These are phyloP conservation scores for Globisporangium ultimum DNA, from an alignment of 352 stramenopile genomes.

Conservation along the genomic window DNA sequence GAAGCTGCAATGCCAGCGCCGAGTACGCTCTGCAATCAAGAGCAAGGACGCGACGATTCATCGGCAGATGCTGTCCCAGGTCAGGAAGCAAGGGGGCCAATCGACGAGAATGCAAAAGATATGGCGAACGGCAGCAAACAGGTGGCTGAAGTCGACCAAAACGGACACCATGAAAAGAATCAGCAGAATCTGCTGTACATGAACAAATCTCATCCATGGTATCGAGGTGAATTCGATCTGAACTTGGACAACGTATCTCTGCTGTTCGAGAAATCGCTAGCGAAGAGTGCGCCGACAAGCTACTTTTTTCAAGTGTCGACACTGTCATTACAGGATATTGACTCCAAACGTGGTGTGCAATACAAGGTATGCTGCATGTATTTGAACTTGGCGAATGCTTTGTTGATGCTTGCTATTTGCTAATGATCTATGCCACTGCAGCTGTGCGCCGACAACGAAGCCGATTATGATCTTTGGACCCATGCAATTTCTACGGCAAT, in stretches of 20 bases:
- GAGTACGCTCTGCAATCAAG: not conserved
- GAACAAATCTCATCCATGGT: conserved; percentile 78
- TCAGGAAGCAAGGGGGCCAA: not conserved
- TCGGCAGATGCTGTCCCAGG: conserved; percentile 1
- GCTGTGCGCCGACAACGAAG: conserved; percentile 71
- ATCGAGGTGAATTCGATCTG: conserved; percentile 70
- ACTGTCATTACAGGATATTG: conserved; percentile 67
- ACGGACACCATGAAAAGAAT: conserved; percentile 12
- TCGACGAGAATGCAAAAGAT: conserved; percentile 5
- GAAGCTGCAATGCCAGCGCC: not conserved
- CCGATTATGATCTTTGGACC: conserved; percentile 80
- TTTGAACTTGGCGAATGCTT: not conserved
- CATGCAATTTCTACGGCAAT: conserved; percentile 70
- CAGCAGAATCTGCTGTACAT: conserved; percentile 66
- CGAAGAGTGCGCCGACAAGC: conserved; percentile 69
- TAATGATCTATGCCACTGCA: conserved; percentile 15
- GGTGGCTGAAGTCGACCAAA: conserved; percentile 1
- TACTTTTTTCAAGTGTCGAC: conserved; percentile 86
- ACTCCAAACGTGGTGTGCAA: conserved; percentile 77
- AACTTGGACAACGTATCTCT: conserved; percentile 75
- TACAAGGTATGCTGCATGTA: conserved; percentile 55
- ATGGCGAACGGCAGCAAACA: not conserved
- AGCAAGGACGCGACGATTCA: conserved; percentile 16
- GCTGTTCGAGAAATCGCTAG: conserved; percentile 78
- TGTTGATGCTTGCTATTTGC: not conserved